Evolutionary conservation across 2,329 filamentous ascomycete species (phyloP).

Genomic region (Daldinia sp.): DNA sequence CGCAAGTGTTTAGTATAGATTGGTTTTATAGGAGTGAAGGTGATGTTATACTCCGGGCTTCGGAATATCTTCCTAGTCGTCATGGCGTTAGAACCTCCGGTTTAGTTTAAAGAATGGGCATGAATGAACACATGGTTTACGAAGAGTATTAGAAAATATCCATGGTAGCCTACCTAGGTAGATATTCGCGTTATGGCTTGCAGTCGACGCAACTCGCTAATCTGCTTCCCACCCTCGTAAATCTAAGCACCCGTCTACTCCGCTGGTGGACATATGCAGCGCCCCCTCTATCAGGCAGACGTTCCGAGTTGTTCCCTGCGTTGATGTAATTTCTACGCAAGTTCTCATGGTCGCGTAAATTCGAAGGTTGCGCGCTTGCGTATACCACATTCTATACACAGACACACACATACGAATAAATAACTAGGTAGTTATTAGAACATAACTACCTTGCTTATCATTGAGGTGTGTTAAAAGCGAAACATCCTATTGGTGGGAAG

Average conservation of each 20-base stretch:
- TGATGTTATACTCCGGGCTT: neutral
- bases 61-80: neutral
- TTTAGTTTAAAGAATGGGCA: neutral
- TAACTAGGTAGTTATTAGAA: neutral
- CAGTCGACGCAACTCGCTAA: conserved; percentile 16
- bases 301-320: conserved; percentile 1
- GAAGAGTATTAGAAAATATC: conserved; percentile 1
- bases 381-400: conserved; percentile 27
- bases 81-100: neutral
- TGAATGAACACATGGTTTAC: conserved; percentile 16
- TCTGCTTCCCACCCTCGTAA: conserved; percentile 24
- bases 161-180: conserved; percentile 22
- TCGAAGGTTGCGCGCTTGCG: conserved; percentile 30
- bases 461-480: conserved; percentile 26
- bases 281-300: conserved; percentile 11
- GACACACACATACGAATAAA: conserved; percentile 10
- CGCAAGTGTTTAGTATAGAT: neutral
- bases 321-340: conserved; percentile 33
- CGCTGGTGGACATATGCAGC: conserved; percentile 15
- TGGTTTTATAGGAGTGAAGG: neutral
- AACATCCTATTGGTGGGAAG: conserved; percentile 30
- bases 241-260: conserved; percentile 17
- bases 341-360: conserved; percentile 31
- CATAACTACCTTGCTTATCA: conserved; percentile 32
- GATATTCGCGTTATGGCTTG: conserved; percentile 11